Evolutionary conservation across 1,139 yeast genomes (phyloP), one percentile per base, ranked within the genome.

Genomic region (Protomyces pachydermus): DNA sequence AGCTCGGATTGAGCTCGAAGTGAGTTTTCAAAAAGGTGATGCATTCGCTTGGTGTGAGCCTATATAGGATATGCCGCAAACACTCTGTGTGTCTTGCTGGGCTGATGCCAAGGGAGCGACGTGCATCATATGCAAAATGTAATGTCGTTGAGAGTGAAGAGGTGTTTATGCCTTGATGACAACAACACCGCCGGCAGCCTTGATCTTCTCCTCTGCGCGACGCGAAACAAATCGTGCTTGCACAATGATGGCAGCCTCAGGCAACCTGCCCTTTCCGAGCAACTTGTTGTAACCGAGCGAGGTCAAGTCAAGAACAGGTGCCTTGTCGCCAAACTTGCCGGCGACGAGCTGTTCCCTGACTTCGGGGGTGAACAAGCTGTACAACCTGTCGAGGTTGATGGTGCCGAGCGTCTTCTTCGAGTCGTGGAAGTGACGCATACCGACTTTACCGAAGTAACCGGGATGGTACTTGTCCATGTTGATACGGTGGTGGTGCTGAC

Each of bases 391-490:
- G 80, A 95, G 84, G 95, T 95, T 95, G 82, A 95, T 83, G 76
- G 88, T 89, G 81, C 98, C 98, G 82, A 55, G n/a, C 45, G 51
- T 51, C 45, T 58, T 55, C 79, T 82, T 83, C 84, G 91, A 97
- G 82, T 88, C 87, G 91, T 91, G 98, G 97, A 88, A 95, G 88
- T 89, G 88, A 88, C 98, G 91, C 98, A 93, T 93, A 91, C 99
- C 99, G 80, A 95, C 98, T 86, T 95, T 95, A 88, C 99, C 99
- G 83, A 95, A 95, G 95, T 95, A 95, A 91, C 99, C 99, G 78
- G 98, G 98, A 82, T 95, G 99, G 97, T 88, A 95, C 83, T 91
- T 93, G 82, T 95, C 98, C 85, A 93, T 83, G 86, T 91, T 91
- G 81, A 93, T 91, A 89, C 98, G 91, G 97, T 95, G 98, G 84